A percentile compares a stretch with the other conserved stretches of the same genome.
phyloP scores from a whole-genome alignment of 768 basidiomycete species.

The Boletus coccyginus region DNA sequence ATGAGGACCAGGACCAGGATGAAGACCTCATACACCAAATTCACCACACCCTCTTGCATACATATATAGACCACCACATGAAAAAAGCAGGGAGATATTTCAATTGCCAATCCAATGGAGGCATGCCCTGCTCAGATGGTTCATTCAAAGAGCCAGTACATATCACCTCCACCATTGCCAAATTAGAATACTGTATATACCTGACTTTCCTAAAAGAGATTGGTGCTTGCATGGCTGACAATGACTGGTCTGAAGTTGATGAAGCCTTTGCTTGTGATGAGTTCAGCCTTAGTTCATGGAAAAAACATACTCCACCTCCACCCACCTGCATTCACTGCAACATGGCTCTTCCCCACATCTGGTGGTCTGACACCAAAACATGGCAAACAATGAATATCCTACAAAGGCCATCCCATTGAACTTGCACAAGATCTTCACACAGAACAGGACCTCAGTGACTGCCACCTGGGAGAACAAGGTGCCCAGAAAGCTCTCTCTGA shows the following conservation, averaged over 20 bases:
- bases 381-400: background rate
- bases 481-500: conserved; percentile 2
- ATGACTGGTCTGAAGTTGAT: no score
- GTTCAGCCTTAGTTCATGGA: conserved; percentile 1
- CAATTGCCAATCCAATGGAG: background rate
- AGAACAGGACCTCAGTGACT: background rate
- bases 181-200: conserved; percentile 6
- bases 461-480: conserved; percentile 14
- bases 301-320: conserved; percentile 1
- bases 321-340: conserved; percentile 6
- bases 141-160: conserved; percentile 16
- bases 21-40: background rate
- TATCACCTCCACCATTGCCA: conserved; percentile 7
- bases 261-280: background rate
- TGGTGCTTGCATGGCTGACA: no score
- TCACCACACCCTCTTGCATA: conserved; percentile 3
- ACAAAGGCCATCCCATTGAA: background rate
- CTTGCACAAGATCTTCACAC: background rate
- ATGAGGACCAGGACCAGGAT: no score
- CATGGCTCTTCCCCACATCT: background rate
- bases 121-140: background rate
- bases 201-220: conserved; percentile 9
- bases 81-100: background rate
- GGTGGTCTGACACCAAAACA: background rate
- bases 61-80: conserved; percentile 9